Evolutionary conservation across 768 basidiomycete genomes (phyloP), one percentile per base, ranked within the genome.

Genomic region (Hirschioporus abietinus): DNA sequence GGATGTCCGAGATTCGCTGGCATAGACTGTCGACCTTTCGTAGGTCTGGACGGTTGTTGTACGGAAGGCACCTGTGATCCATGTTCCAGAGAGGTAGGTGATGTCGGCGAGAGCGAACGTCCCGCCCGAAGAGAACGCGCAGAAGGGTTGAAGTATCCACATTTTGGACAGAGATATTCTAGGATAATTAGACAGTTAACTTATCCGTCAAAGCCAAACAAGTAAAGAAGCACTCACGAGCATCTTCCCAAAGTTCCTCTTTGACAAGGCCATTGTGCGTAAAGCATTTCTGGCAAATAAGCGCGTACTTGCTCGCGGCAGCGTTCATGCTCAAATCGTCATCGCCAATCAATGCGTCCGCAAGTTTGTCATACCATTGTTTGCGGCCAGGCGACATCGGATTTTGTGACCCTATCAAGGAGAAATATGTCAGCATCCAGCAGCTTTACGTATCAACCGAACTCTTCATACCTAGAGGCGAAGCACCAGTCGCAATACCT

Each of bases 131-230:
- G 60, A 61, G 60, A 61, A 25, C 60, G 60, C 4, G 30, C 36
- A 35, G 83, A 81, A 6, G 81, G 78, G 71, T 96, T 96, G 76
- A 96, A 92, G 76, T 89, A 86, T 8, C 88, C 88, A 74, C 95
- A 96, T 74, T 92, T 93, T 0, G 88, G 91, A 74, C 94, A 96
- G 26, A 86, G 77, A 71, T 93, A 96, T 79, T 95, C 94, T 96
- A 3, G 57, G 68, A 42, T n/a, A n/a, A n/a, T n/a, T n/a, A 64
- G 66, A 42, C 65, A 64, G 18, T 7, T 52, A 57, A 23, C 6
- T 59, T 52, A 68, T 57, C 23, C 34, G 64, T 23, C 65, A 42
- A 60, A n/a, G n/a, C n/a, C n/a, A 30, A 17, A 24, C 36, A 58
- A 17, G 20, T 26, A 60, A 42, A 25, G 35, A 23, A n/a, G 24